Conservation (phyloP, 2,329 filamentous ascomycete species). For the Sporothrix phasma region DNA sequence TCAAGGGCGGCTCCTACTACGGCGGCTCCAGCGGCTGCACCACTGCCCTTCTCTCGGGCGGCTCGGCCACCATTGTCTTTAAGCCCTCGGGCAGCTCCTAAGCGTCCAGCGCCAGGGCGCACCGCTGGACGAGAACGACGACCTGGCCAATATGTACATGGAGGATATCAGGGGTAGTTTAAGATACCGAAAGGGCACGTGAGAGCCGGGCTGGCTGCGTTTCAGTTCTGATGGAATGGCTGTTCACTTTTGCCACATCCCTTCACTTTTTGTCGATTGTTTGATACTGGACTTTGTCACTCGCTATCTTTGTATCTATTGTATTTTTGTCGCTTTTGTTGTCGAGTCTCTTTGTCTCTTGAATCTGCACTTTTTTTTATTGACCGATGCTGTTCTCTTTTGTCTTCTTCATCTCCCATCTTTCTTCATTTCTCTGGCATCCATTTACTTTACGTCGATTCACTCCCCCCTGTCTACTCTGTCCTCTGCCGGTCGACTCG, state of each 20-base stretch:
- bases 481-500: neutral
- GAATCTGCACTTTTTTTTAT: neutral
- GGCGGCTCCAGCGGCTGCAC: constrained; percentile 62
- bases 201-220: neutral
- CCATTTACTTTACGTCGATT: neutral
- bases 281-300: neutral
- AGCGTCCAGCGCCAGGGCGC: neutral
- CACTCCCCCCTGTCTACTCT: neutral
- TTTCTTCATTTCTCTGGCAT: neutral
- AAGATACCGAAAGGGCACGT: neutral
- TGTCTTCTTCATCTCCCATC: neutral
- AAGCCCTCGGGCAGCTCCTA: constrained; percentile 13
- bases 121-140: neutral
- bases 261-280: neutral
- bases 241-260: neutral
- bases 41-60: constrained; percentile 14
- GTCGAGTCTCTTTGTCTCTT: neutral
- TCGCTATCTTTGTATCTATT: neutral
- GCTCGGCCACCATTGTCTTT: constrained; percentile 14
- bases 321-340: neutral
- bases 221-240: neutral
- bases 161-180: neutral
- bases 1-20: constrained; percentile 52
- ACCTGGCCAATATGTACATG: neutral
- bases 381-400: neutral